Base-by-base conservation (phyloP, 164 flowering plant species). In the Vitis labrusca region DNA sequence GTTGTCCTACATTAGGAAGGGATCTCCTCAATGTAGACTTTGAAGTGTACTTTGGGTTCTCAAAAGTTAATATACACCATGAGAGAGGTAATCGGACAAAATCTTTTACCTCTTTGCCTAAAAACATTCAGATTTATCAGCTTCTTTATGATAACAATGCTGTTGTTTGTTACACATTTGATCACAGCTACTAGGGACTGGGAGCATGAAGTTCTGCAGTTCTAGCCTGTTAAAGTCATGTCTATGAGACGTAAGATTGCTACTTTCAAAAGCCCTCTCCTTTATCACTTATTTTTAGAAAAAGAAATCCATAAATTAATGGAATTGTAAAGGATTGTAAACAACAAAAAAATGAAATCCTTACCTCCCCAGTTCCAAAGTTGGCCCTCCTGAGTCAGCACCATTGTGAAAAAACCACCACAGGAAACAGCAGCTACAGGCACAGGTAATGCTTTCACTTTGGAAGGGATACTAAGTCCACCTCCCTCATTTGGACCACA, bases 341-440 rank as follows among this genome's bases (percentile, higher is more conserved):
- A 74, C 11, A 59, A 29, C 29, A 64, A 48, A 72, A 3, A 55
- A 29, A 47, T 2, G 8, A 67, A 5, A 59, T 17, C 12, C 67
- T 76, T 76, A 92, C 97, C 98, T 76, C 97, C 98, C 97, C 97
- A 92, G 59, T 85, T 92, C 98, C 98, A 94, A 66, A 91, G 74
- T 64, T 94, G 86, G n/a, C 97, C 97, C 23, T 88, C 91, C 75
- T 78, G 67, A 44, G 93, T 88, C 66, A 94, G 73, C 7, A 79
- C 95, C 86, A 85, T 77, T 14, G 97, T 91, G 88, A 91, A 92
- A 82, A 94, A 94, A 8, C 97, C 98, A 63, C 97, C 98, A 76
- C 98, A 94, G 10, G 84, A 81, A 30, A 87, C 97, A 74, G 97
- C 85, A 61, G 84, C 89, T 23, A 86, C 83, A 64, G 93, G 87